Evolutionary conservation across 2,329 filamentous ascomycete species (phyloP), one percentile per base, ranked within the genome.

Genomic region (Pseudogymnoascus sp.): DNA sequence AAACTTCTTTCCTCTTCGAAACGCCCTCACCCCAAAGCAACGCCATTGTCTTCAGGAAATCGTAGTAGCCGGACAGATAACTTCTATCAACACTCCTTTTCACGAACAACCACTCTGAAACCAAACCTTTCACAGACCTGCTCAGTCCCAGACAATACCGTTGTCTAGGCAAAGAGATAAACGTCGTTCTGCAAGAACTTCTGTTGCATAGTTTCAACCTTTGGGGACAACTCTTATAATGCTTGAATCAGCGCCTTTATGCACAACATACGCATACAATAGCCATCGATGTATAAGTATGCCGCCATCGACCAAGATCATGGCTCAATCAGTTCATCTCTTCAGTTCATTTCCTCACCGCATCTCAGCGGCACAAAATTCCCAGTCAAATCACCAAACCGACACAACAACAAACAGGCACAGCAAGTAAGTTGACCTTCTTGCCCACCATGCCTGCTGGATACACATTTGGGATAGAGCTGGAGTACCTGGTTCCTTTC

Each of bases 381-480:
- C 43, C 15, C 47, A n/a, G 33, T 18, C 28, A 33, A 33, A 53
- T 53, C 47, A 18, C 47, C 28, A 33, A 43, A 30, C 5, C 15
- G 30, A 12, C 41, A 33, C 33, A 53, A 4, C 47, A 11, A 8
- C 47, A 53, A 15, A 18, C 47, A 33, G n/a, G 1, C 30, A 18
- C 28, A 53, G 28, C 47, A 53, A 53, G 47, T 20, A 33, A 53
- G 47, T 53, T 33, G 47, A 53, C 28, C 28, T 53, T 53, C 28
- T 53, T 53, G 47, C 28, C 25, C 47, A 33, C 15, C 1, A 53
- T 53, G 47, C n/a, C 47, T 53, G 15, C 28, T 3, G 11, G 2
- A 35, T 53, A 33, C 28, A 35, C 47, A 33, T 53, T 53, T 53
- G 47, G 47, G n/a, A 53, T 53, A 53, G 47, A 53, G 47, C 2